Evolutionary conservation across 257 asterid genomes (phyloP).

Genomic region (Solanum chilense): DNA sequence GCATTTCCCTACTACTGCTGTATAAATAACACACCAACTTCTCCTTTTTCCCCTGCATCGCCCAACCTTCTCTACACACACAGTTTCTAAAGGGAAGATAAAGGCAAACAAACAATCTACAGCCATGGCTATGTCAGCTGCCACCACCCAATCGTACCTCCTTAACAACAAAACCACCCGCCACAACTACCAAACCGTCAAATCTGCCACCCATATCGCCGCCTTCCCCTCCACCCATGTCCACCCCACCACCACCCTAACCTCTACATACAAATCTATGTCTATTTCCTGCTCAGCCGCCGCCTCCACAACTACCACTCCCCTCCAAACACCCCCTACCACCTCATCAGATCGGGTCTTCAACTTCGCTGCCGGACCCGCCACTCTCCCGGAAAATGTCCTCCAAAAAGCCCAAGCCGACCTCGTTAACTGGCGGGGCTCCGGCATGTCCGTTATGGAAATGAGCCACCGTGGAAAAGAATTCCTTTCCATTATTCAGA

Average conservation of each 20-base stretch:
- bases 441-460: conserved; percentile 97
- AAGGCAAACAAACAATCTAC: background rate
- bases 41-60: background rate
- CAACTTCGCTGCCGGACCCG: conserved; percentile 98
- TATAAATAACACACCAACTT: background rate
- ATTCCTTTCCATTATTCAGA: conserved; percentile 72
- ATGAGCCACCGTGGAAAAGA: conserved; percentile 98
- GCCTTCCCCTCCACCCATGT: conserved; percentile 31
- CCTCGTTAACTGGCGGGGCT: conserved; percentile 73
- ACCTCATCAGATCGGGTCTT: conserved; percentile 64
- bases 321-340: conserved; percentile 30
- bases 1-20: background rate
- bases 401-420: conserved; percentile 79
- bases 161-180: conserved; percentile 10
- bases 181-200: conserved; percentile 9
- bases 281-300: conserved; percentile 38
- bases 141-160: conserved; percentile 16
- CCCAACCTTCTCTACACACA: background rate
- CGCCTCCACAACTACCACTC: conserved; percentile 14
- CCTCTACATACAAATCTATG: conserved; percentile 5
- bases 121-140: conserved; percentile 31
- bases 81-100: background rate
- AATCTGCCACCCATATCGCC: conserved; percentile 24
- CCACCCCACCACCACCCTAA: conserved; percentile 5
- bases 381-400: conserved; percentile 79